These are phyloP conservation scores for Aspergillus arachidicola DNA, from an alignment of 2,329 filamentous ascomycete species.

Conservation along the genomic window DNA sequence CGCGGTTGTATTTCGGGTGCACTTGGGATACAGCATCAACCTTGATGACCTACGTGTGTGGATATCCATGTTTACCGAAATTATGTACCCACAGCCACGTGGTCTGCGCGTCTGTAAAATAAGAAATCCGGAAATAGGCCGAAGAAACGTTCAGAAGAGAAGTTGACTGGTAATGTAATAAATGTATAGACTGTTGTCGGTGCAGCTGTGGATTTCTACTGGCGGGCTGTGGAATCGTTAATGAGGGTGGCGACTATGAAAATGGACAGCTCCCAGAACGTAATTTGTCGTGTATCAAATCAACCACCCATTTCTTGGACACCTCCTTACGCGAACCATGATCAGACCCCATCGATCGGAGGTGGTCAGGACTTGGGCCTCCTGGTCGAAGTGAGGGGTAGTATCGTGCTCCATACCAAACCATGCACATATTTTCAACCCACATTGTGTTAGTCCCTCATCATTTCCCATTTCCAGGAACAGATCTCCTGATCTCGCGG, in stretches of 20 bases:
- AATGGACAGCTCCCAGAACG: background rate
- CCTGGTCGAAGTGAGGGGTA: background rate
- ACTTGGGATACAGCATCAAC: background rate
- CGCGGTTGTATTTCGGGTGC: background rate
- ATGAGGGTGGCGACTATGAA: background rate
- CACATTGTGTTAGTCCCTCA: background rate
- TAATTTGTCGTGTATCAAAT: background rate
- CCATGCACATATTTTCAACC: background rate
- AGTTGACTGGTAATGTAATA: background rate
- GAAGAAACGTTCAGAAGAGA: background rate
- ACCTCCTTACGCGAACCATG: conserved; percentile 4
- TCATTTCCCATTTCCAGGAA: conserved; percentile 10
- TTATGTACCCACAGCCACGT: background rate
- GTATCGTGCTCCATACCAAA: background rate
- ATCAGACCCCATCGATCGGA: conserved; percentile 7
- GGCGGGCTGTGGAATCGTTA: background rate
- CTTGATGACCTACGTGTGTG: background rate
- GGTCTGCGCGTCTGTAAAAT: background rate
- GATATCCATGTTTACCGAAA: background rate
- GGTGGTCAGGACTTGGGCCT: conserved; percentile 4
- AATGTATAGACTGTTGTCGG: background rate
- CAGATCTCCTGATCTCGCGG: conserved; percentile 9
- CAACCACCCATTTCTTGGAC: background rate
- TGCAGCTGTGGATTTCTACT: background rate
- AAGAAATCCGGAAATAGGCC: background rate